Conservation (phyloP, 176 grass and related monocot genomes). For the Puya raimondii region DNA sequence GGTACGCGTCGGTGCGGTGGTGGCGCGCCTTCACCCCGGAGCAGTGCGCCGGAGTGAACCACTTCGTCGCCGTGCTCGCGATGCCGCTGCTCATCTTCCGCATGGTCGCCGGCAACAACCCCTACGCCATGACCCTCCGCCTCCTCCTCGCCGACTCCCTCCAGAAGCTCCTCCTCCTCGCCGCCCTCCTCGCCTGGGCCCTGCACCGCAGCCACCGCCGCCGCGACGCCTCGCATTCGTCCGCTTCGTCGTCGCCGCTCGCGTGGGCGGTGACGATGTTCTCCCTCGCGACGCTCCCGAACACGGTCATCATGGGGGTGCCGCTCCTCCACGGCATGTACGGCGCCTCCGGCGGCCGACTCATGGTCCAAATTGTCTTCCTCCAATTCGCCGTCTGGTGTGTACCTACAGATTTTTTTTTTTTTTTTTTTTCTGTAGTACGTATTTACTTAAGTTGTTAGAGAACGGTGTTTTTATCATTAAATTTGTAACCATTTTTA, state of each 20-base stretch:
- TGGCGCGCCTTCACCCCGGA: constrained; percentile 49
- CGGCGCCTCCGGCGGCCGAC: constrained; percentile 26
- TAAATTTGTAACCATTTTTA: not conserved
- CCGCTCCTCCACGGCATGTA: constrained; percentile 85
- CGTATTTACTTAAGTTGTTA: too few species aligned
- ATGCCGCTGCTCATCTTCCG: constrained; percentile 64
- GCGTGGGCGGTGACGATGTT: constrained; percentile 68
- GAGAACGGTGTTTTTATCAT: not conserved
- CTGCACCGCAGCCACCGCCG: constrained; percentile 22
- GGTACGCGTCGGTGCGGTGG: constrained; percentile 55
- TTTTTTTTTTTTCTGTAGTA: too few species aligned
- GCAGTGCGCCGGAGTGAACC: constrained; percentile 80
- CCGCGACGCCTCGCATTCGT: not conserved
- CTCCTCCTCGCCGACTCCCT: constrained; percentile 72
- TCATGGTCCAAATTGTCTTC: constrained; percentile 86
- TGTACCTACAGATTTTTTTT: not conserved
- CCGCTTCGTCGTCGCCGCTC: constrained; percentile 28
- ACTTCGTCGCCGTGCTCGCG: constrained; percentile 73
- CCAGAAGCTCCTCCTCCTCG: constrained; percentile 56
- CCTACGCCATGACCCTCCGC: constrained; percentile 54
- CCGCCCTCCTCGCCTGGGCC: constrained; percentile 46
- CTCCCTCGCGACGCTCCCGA: constrained; percentile 74
- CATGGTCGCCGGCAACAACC: constrained; percentile 70
- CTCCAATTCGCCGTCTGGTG: constrained; percentile 82
- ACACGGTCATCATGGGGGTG: constrained; percentile 91